Evolutionary conservation across 176 grass and related monocot species (phyloP).

Genomic region (Lolium rigidum): DNA sequence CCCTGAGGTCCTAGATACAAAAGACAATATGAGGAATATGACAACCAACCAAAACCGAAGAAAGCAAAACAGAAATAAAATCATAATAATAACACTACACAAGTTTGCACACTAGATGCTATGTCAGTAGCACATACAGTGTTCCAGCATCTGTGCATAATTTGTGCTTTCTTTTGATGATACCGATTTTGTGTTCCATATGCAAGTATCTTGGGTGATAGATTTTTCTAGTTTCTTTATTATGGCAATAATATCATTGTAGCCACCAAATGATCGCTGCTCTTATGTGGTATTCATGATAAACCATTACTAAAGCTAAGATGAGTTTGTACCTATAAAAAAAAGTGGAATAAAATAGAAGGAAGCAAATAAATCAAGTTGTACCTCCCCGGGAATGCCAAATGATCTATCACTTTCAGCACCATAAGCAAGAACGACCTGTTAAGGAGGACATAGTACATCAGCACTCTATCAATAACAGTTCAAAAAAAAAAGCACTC

Average conservation of each 20-base stretch:
- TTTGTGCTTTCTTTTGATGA: not conserved
- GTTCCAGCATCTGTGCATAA: not conserved
- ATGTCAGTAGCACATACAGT: not conserved
- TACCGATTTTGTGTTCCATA: not conserved
- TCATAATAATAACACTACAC: not conserved
- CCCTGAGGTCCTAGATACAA: constrained; percentile 71
- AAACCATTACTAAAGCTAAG: not conserved
- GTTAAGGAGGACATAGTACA: constrained; percentile 34
- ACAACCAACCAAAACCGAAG: constrained; percentile 4
- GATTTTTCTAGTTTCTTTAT: not conserved
- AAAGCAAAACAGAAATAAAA: constrained; percentile 14
- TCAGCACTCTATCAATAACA: not conserved
- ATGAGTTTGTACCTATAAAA: constrained; percentile 1
- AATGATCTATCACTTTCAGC: constrained; percentile 92
- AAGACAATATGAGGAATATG: constrained; percentile 8
- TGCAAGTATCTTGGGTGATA: not conserved
- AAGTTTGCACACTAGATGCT: constrained; percentile 6
- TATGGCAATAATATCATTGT: constrained; percentile 6
- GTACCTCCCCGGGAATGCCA: constrained; percentile 81
- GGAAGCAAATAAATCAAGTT: constrained; percentile 14
- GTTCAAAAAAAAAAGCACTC: not conserved
- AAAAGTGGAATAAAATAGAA: not conserved
- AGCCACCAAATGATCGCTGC: constrained; percentile 8
- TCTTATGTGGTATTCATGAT: not conserved
- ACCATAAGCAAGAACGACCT: constrained; percentile 98